These are phyloP conservation scores for Antitrichia curtipendula DNA, from an alignment of 225 moss, liverwort and hornwort genomes.

Conservation along the genomic window DNA sequence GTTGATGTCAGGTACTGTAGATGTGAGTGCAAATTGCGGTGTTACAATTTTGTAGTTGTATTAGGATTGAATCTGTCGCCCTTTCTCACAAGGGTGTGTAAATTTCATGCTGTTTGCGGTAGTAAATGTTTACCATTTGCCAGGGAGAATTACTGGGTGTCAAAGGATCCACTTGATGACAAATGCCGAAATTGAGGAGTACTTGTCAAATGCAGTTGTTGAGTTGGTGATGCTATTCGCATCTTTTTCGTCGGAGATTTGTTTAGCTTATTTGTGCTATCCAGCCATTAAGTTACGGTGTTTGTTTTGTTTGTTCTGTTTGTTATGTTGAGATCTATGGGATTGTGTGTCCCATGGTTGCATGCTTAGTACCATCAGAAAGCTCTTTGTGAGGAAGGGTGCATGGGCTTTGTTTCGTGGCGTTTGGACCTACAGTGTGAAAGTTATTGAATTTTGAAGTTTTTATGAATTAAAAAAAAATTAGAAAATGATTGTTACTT, in stretches of 20 bases:
- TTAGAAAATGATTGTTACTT: too few relatives aligned
- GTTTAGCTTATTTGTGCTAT: not conserved
- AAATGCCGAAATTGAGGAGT: not conserved
- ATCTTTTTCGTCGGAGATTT: not conserved
- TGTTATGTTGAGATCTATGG: too few relatives aligned
- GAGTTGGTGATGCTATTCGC: not conserved
- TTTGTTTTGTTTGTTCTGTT: too few relatives aligned
- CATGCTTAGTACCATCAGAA: too few relatives aligned
- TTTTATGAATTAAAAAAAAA: too few relatives aligned
- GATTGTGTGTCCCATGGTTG: too few relatives aligned
- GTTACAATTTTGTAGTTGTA: conserved; percentile 3
- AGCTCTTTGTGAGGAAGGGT: too few relatives aligned
- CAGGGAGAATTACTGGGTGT: not conserved
- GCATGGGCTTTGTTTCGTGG: too few relatives aligned
- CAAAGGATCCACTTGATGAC: not conserved
- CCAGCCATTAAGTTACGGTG: too few relatives aligned
- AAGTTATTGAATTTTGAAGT: too few relatives aligned
- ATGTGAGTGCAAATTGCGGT: not conserved
- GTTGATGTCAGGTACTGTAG: not conserved
- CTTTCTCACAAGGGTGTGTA: not conserved
- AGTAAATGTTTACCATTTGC: not conserved
- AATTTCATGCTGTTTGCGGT: not conserved
- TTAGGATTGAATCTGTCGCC: not conserved
- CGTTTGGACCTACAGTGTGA: too few relatives aligned
- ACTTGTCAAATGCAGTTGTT: not conserved